phyloP scores from a whole-genome alignment of 305 asterid genomes.

The Solanum hybrid region DNA sequence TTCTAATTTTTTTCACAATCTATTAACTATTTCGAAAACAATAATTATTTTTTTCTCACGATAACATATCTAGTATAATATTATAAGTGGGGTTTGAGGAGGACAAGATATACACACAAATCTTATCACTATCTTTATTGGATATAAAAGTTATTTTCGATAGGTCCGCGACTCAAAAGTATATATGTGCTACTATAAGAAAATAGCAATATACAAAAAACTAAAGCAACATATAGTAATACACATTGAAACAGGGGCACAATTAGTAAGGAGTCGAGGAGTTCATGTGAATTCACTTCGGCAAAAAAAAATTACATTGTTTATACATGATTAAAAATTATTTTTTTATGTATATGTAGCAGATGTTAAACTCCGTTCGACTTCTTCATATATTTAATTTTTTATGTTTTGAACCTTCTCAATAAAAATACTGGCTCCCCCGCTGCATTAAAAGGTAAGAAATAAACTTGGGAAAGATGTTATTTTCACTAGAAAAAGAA shows the following conservation, averaged over 20 bases:
- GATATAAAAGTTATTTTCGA: neutral
- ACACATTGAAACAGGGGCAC: neutral
- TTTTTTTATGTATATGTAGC: neutral
- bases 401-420: neutral
- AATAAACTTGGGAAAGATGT: neutral
- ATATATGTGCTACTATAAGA: neutral
- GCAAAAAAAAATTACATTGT: neutral
- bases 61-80: neutral
- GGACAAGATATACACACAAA: neutral
- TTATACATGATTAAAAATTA: neutral
- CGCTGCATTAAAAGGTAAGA: neutral
- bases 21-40: neutral
- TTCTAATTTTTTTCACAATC: neutral
- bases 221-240: neutral
- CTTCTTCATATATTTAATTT: neutral
- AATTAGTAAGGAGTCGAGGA: neutral
- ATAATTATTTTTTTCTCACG: neutral
- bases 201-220: neutral
- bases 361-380: neutral
- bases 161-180: neutral
- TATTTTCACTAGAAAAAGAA: neutral
- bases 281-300: neutral
- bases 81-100: neutral
- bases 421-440: fast-evolving
- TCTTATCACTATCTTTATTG: neutral